Conservation (phyloP, 1,284 basidiomycete genomes). For the Cronartium quercuum region DNA sequence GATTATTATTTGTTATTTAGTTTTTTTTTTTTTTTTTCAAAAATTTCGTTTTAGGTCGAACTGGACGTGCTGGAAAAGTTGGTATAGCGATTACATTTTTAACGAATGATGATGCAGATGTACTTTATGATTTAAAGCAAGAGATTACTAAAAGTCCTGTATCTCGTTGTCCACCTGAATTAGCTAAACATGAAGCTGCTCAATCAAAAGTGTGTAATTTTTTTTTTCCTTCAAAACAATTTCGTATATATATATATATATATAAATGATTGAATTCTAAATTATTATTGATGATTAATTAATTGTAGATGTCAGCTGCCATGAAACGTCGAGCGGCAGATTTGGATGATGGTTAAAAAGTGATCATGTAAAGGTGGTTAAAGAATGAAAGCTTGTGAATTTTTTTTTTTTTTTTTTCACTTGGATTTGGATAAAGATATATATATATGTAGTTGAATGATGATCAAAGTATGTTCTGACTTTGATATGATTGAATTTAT, state of each 20-base stretch:
- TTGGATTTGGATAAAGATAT: too few relatives aligned
- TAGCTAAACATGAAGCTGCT: slow-evolving; percentile 81
- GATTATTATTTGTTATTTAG: background rate
- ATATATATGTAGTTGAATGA: too few relatives aligned
- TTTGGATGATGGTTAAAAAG: slow-evolving; percentile 20
- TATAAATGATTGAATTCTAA: background rate
- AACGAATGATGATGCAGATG: slow-evolving; percentile 89
- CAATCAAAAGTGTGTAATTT: slow-evolving; percentile 51
- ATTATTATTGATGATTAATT: background rate
- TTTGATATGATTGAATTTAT: too few relatives aligned
- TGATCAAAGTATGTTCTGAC: too few relatives aligned
- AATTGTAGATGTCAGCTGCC: slow-evolving; percentile 29
- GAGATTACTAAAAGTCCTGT: slow-evolving; percentile 88
- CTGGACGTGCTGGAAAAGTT: slow-evolving; percentile 91
- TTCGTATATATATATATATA: too few relatives aligned
- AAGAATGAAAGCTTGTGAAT: too few relatives aligned
- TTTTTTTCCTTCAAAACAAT: background rate
- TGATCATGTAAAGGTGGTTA: too few relatives aligned
- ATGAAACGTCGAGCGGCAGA: slow-evolving; percentile 36
- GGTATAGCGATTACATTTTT: slow-evolving; percentile 92
- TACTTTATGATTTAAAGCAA: slow-evolving; percentile 91
- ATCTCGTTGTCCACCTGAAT: slow-evolving; percentile 76
- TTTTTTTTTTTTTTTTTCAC: too few relatives aligned
- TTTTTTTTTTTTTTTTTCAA: background rate
- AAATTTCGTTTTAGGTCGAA: slow-evolving; percentile 55